These are phyloP conservation scores for Liriodendron chinense DNA, from an alignment of 164 flowering plant species.

Conservation along the genomic window DNA sequence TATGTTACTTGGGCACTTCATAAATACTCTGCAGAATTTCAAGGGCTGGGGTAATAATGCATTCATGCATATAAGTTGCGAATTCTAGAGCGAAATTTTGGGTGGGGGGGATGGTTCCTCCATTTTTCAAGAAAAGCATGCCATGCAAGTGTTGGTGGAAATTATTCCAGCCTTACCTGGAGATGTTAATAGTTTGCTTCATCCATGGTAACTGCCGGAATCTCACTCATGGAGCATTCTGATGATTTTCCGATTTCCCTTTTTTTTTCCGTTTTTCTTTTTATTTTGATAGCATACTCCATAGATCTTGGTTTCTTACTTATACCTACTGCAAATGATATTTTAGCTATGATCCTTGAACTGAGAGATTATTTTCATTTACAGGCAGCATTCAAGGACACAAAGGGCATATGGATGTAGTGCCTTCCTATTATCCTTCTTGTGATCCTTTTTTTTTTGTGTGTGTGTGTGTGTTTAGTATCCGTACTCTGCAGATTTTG, in stretches of 20 bases:
- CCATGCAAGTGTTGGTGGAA: not conserved
- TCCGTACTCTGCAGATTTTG: not conserved
- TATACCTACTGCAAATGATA: not conserved
- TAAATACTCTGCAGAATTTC: not conserved
- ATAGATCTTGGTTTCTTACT: not conserved
- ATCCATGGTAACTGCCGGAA: too few species aligned
- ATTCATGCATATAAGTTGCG: not conserved
- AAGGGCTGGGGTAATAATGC: not conserved
- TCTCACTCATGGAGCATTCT: too few species aligned
- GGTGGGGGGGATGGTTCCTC: not conserved
- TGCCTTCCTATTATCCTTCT: not conserved
- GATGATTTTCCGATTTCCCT: not conserved
- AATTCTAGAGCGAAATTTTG: too few species aligned
- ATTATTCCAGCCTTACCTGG: not conserved
- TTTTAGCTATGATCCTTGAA: not conserved
- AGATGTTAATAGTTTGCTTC: too few species aligned
- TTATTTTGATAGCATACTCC: not conserved
- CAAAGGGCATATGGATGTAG: not conserved
- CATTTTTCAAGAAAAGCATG: not conserved
- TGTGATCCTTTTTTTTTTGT: not conserved
- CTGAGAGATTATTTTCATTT: conserved; percentile 7
- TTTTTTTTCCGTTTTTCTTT: not conserved
- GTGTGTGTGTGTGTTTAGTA: not conserved
- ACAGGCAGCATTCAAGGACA: not conserved
- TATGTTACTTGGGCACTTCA: not conserved